Base-by-base conservation (phyloP, 768 basidiomycete genomes). In the Lactarius hengduanensis region DNA sequence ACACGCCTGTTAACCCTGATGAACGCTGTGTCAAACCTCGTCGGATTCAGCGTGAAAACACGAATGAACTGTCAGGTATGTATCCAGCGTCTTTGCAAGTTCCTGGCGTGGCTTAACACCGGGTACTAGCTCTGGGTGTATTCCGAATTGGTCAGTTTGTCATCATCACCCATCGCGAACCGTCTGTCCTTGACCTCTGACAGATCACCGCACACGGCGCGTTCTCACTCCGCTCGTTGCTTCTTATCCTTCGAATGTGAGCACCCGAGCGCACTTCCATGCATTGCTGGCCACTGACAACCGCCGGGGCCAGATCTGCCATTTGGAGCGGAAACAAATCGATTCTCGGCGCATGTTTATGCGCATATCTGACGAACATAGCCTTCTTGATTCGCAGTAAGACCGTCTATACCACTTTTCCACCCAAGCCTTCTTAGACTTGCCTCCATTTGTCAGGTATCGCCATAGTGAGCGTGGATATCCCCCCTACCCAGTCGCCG, bases 181-280 rank as follows among this genome's bases (percentile, higher is more conserved):
- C 9, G 11, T 18, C 43, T 43, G 36, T 57, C 43, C 3, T 4
- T 45, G 22, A 32, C 54, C 34, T 4, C 16, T 30, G 38, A 26
- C 56, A 69, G 64, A 66, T 45, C 16, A 57, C 60, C 10, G 67
- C 28, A 4, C 62, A 69, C 15, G 5, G 11, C 10, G 65, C 60
- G 18, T 59, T 66, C n/a, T n/a, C 32, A 4, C 26, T 62, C 11
- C 60, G 34, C 20, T 50, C 56, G 16, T 30, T 67, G 1, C 22
- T 67, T 30, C 54, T 69, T 40, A 38, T 69, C 56, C 55, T 69
- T 22, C 61, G 61, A 22, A 57, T 69, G 68, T 69, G 50, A 57
- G 68, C 18, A 1, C 40, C 1, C 8, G 45, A 22, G 45, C 9
- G 11, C 47, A 4, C 47, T 26, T 30, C 26, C 5, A 22, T 38